A percentile compares a stretch with the other conserved stretches of the same genome.
Conservation (phyloP, 495 filamentous ascomycete genomes). For the Ramalina intermedia region DNA sequence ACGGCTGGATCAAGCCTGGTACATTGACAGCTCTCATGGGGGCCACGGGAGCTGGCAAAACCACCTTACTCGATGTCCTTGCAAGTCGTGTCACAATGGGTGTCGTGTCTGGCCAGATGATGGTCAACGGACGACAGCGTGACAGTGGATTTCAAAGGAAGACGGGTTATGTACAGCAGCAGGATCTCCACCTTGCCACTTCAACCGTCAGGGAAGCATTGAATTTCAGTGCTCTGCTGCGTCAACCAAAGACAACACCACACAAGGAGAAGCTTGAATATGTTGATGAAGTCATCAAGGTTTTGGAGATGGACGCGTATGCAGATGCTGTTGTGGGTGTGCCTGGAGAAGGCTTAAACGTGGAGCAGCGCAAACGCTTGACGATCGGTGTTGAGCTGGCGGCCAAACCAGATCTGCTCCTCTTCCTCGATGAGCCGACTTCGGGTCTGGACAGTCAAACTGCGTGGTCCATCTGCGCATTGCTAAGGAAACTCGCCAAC, state of each 20-base stretch:
- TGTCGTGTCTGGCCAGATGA: conserved; percentile 71
- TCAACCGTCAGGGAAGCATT: conserved; percentile 76
- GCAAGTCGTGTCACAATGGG: conserved; percentile 76
- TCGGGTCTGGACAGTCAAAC: conserved; percentile 77
- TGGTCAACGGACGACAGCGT: conserved; percentile 62
- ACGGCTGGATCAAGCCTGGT: conserved; percentile 85
- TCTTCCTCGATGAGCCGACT: conserved; percentile 86
- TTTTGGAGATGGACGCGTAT: conserved; percentile 78
- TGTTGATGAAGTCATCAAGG: conserved; percentile 80
- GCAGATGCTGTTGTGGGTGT: conserved; percentile 81
- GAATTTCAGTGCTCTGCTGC: conserved; percentile 67
- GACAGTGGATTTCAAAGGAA: conserved; percentile 81
- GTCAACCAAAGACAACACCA: conserved; percentile 59
- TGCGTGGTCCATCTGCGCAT: conserved; percentile 66
- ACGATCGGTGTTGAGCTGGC: conserved; percentile 89
- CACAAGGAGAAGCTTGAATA: conserved; percentile 68
- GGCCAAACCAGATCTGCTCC: conserved; percentile 74
- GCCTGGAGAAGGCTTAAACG: conserved; percentile 79
- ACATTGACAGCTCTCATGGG: conserved; percentile 62
- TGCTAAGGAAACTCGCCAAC: conserved; percentile 69
- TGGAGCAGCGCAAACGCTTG: conserved; percentile 78
- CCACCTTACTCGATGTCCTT: conserved; percentile 36
- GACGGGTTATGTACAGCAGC: conserved; percentile 91
- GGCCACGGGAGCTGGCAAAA: conserved; percentile 47
- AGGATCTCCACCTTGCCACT: conserved; percentile 80